Base-by-base conservation (phyloP, 495 filamentous ascomycete species). In the Penicillium taxi region DNA sequence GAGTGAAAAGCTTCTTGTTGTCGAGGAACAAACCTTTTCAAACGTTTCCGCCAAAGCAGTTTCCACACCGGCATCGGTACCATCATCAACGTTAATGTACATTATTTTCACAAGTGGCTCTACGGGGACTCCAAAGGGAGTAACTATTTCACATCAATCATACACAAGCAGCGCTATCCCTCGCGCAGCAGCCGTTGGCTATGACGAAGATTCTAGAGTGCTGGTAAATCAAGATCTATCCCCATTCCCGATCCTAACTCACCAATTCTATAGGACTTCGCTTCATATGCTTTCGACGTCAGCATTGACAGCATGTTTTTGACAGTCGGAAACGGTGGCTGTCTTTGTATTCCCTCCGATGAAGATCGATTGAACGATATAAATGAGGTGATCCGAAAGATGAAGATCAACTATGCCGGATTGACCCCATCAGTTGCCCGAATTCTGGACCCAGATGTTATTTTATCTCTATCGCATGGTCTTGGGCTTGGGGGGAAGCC, bases 71-170 rank as follows among this genome's bases (percentile, higher is more conserved):
- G 45, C 55, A 1, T 8, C 41, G 6, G 59, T 65, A 6, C 55
- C 62, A 1, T 23, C 56, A 9, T 50, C 45, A 6, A 39, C 61
- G 5, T 42, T 60, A 4, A 58, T 63, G 50, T 71, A 63, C 40
- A 45, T 66, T 11, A 66, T 75, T 14, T 75, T 72, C 44, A 75
- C 72, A 5, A 72, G 67, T 14, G 72, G 72, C 5, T 68, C 61
- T n/a, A 75, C 71, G 1, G 70, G 70, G 4, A 69, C 58, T n/a
- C 71, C 71, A 0, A 75, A 75, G 45, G 75, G 73, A 16, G 69
- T 77, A 18, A 61, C 66, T 5, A 58, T 78, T 3, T 56, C 58
- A 3, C 75, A 80, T 40, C 44, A 45, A 33, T 66, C 64, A 2
- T 62, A 62, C 24, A 72, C 61, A 0, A 67, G 56, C 35, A 59